A percentile compares a stretch with the other conserved stretches of the same genome.
Conservation (phyloP, 2,329 filamentous ascomycete genomes). For the Fusarium torulosum region DNA sequence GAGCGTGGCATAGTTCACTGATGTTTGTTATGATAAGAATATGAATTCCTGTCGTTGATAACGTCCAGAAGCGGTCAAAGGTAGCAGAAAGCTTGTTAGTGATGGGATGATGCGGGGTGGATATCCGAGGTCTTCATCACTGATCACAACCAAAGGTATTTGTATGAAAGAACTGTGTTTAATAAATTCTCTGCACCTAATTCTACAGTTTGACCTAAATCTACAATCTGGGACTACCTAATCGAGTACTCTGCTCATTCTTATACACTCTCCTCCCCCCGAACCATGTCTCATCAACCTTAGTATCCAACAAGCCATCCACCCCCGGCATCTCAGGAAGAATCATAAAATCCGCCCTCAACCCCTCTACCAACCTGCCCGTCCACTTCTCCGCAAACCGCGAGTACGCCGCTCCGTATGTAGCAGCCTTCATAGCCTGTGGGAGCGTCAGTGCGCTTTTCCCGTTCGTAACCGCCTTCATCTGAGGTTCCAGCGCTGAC, state of each 20-base stretch:
- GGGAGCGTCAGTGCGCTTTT: conserved; percentile 66
- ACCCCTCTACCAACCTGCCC: conserved; percentile 65
- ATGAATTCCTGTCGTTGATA: background rate
- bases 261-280: conserved; percentile 11
- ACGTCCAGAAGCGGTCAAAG: conserved; percentile 1
- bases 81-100: conserved; percentile 12
- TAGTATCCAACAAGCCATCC: conserved; percentile 14
- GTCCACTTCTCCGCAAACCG: conserved; percentile 68
- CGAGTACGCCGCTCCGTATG: conserved; percentile 67
- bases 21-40: background rate
- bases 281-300: conserved; percentile 37
- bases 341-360: conserved; percentile 69
- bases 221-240: background rate
- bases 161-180: background rate
- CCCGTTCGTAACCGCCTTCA: conserved; percentile 61
- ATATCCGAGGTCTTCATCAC: background rate
- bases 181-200: too few relatives aligned
- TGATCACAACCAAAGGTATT: background rate
- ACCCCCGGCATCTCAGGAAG: background rate
- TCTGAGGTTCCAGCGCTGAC: conserved; percentile 63
- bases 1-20: conserved; percentile 33
- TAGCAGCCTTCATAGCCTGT: conserved; percentile 66
- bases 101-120: background rate
- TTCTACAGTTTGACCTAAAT: too few relatives aligned
- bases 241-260: background rate